Base-by-base conservation (phyloP, 202 grass and related monocot genomes). In the Zoysia matrella region DNA sequence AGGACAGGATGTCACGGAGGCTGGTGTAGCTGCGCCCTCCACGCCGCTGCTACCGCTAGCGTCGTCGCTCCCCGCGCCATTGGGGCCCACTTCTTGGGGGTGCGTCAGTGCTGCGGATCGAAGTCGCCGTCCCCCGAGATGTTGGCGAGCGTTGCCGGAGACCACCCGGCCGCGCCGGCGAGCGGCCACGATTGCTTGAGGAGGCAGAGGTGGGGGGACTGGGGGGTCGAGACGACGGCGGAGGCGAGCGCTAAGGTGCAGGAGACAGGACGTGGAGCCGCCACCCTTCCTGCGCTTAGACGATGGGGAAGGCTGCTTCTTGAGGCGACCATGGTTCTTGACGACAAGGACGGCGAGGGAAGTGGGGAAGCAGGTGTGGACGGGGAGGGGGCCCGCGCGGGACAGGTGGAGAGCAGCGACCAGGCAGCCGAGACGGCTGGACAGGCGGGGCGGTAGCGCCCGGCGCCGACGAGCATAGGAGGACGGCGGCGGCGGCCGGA, bases 291-390 rank as follows among this genome's bases (percentile, higher is more conserved):
- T 82, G 78, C 60, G 83, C 68, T 80, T 83, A 53, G 85, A 80
- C 42, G 79, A 47, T 0, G 81, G 50, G 4, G 86, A 84, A 5
- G 94, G 75, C 66, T 91, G 81, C 74, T 92, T 92, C 78, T 87
- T 89, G 74, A 92, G 88, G 78, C 92, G 92, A 73, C 82, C 87
- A 81, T 91, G 88, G 78, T 97, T 97, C 89, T 92, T 97, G 67
- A 97, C 92, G 71, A 94, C 22, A 30, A 30, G 88, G 73, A 92
- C 94, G 42, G 94, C 94, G 72, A 97, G 88, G 82, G 94, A 97
- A 75, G 94, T 97, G 1, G 94, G 94, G 80, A 97, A 94, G 47
- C 94, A 90, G 62, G 94, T 94, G 82, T 92, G 94, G 73, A 97
- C 86, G 61, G 91, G 89, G 48, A 94, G 88, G 8, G 89, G 89